These are phyloP conservation scores for Thelonectria blattea DNA, from an alignment of 2,329 filamentous ascomycete species.

Conservation along the genomic window DNA sequence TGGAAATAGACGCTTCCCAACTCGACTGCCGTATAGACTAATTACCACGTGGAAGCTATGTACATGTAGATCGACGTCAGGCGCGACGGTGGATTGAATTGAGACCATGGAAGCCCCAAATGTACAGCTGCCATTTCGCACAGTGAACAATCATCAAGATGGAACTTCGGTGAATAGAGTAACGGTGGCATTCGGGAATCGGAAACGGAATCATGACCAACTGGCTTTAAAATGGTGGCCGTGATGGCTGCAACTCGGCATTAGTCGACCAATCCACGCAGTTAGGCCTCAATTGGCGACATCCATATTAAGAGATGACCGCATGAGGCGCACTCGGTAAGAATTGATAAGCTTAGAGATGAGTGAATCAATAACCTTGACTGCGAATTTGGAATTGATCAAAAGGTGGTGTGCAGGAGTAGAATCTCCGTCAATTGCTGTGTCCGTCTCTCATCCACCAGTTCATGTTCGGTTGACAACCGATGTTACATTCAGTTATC, in stretches of 20 bases:
- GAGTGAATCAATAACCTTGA: not conserved
- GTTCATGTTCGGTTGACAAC: not conserved
- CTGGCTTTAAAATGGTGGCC: not conserved
- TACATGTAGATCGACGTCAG: no score
- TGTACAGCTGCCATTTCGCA: no score
- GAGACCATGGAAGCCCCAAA: no score
- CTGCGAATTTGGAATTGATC: not conserved
- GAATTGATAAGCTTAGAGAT: not conserved
- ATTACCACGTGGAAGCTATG: no score
- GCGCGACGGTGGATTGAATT: no score
- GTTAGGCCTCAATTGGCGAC: not conserved
- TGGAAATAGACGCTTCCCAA: no score
- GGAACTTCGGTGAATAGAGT: no score
- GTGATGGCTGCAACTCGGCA: not conserved
- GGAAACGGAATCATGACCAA: not conserved
- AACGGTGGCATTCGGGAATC: not conserved
- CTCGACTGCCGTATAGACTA: no score
- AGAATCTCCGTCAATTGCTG: not conserved
- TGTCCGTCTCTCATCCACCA: not conserved
- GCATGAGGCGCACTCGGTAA: not conserved
- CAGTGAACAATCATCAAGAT: no score
- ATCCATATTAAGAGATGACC: not conserved
- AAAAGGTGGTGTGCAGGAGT: not conserved
- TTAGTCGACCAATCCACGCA: not conserved
- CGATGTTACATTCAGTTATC: not conserved